Percentiles rank a stretch among this genome's conserved stretches.
phyloP scores from a whole-genome alignment of 306 rosid genomes.

The Neltuma alba region DNA sequence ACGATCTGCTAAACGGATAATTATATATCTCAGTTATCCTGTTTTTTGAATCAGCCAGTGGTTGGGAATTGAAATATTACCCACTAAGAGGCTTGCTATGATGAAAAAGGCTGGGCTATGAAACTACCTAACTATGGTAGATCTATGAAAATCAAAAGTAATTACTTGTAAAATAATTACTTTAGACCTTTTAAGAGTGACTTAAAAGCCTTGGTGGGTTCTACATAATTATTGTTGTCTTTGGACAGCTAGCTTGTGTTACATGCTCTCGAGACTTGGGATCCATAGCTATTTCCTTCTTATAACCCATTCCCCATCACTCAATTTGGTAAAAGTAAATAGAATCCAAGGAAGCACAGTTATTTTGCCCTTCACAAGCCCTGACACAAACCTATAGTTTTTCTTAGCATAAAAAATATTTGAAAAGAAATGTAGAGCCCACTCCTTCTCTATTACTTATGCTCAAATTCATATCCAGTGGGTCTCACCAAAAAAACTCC shows the following conservation, averaged over 20 bases:
- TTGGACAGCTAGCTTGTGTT: slow-evolving; percentile 25
- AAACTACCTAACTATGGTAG: slow-evolving; percentile 50
- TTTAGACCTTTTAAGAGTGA: slow-evolving; percentile 55
- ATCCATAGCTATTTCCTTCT: slow-evolving; percentile 64
- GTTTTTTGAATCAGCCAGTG: slow-evolving; percentile 42
- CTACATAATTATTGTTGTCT: slow-evolving; percentile 42
- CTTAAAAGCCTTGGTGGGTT: slow-evolving; percentile 63
- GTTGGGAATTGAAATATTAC: slow-evolving; percentile 56
- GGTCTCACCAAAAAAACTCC: slow-evolving; percentile 54
- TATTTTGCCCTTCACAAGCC: slow-evolving; percentile 50
- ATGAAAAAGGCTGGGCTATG: slow-evolving; percentile 36
- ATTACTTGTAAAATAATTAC: slow-evolving; percentile 51
- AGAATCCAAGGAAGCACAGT: slow-evolving; percentile 79
- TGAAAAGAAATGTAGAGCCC: slow-evolving; percentile 42
- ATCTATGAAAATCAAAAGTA: slow-evolving; percentile 58
- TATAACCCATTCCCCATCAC: slow-evolving; percentile 49
- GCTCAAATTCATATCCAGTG: slow-evolving; percentile 53
- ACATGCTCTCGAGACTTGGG: slow-evolving; percentile 14
- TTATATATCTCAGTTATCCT: background rate
- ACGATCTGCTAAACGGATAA: background rate
- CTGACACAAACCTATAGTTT: slow-evolving; percentile 49
- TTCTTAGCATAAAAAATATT: slow-evolving; percentile 44
- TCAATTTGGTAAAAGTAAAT: slow-evolving; percentile 50
- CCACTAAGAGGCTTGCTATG: slow-evolving; percentile 33
- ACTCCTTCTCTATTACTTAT: slow-evolving; percentile 38